Percentiles rank a stretch among this genome's conserved stretches.
These are phyloP conservation scores for Diaporthe sp. DNA, from an alignment of 2,329 filamentous ascomycete species.

Conservation along the genomic window DNA sequence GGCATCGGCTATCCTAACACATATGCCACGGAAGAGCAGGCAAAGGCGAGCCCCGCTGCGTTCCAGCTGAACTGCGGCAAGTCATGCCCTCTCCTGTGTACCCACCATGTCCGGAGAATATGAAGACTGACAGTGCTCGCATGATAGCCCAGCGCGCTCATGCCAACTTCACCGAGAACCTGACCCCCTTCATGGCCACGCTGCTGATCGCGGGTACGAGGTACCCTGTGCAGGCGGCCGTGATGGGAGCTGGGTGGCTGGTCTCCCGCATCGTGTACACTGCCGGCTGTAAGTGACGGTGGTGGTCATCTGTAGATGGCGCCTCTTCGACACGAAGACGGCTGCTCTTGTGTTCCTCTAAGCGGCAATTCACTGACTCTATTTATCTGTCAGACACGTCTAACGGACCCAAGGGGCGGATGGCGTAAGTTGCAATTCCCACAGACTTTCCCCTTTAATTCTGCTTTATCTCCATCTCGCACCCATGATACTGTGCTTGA, in stretches of 20 bases:
- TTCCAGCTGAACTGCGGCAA: slow-evolving; percentile 74
- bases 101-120: neutral
- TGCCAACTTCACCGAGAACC: slow-evolving; percentile 75
- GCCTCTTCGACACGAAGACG: slow-evolving; percentile 52
- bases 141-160: slow-evolving; percentile 71
- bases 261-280: slow-evolving; percentile 68
- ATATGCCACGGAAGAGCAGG: slow-evolving; percentile 69
- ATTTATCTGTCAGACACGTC: neutral
- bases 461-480: neutral
- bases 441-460: no score
- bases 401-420: slow-evolving; percentile 35
- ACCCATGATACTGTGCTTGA: neutral
- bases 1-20: slow-evolving; percentile 69
- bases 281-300: slow-evolving; percentile 62
- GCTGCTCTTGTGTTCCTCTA: neutral
- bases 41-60: slow-evolving; percentile 67
- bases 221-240: slow-evolving; percentile 65
- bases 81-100: slow-evolving; percentile 39
- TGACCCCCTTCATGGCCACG: slow-evolving; percentile 64
- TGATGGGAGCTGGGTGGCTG: slow-evolving; percentile 66
- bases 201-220: slow-evolving; percentile 70
- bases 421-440: slow-evolving; percentile 24
- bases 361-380: neutral
- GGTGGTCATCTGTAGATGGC: slow-evolving; percentile 37
- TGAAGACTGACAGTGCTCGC: neutral